These are phyloP conservation scores for Begonia loranthoides DNA, from an alignment of 306 rosid genomes.

Conservation along the genomic window DNA sequence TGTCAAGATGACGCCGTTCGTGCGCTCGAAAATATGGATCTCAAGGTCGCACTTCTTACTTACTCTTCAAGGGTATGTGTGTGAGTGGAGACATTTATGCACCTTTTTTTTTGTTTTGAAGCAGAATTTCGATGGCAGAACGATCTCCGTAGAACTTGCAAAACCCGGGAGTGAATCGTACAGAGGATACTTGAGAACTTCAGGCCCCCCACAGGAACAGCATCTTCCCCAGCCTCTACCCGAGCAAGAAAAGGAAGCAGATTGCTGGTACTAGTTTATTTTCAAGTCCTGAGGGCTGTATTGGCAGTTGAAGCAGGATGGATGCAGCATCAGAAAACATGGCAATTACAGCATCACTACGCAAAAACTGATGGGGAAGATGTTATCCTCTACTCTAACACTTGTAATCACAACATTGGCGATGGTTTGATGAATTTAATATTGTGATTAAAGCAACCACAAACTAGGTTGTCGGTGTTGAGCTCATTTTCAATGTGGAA, in stretches of 20 bases:
- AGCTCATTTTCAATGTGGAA: too few species aligned
- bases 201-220: conserved; percentile 63
- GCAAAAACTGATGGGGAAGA: too few species aligned
- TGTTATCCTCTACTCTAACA: too few species aligned
- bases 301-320: too few species aligned
- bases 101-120: conserved; percentile 1
- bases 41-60: conserved; percentile 37
- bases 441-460: too few species aligned
- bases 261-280: conserved; percentile 67
- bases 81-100: conserved; percentile 6
- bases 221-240: conserved; percentile 13
- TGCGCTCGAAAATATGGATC: conserved; percentile 82
- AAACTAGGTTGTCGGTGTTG: too few species aligned
- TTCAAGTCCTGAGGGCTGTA: too few species aligned
- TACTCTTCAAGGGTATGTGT: background rate
- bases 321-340: too few species aligned
- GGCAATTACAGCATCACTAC: too few species aligned
- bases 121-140: conserved; percentile 54
- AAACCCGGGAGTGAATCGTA: conserved; percentile 38
- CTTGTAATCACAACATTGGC: too few species aligned
- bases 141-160: conserved; percentile 52
- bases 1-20: conserved; percentile 66
- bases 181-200: conserved; percentile 28
- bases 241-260: conserved; percentile 42
- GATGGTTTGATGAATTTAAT: too few species aligned